Evolutionary conservation across 139 green algal species (phyloP).

Genomic region (Chlorella sorokiniana): DNA sequence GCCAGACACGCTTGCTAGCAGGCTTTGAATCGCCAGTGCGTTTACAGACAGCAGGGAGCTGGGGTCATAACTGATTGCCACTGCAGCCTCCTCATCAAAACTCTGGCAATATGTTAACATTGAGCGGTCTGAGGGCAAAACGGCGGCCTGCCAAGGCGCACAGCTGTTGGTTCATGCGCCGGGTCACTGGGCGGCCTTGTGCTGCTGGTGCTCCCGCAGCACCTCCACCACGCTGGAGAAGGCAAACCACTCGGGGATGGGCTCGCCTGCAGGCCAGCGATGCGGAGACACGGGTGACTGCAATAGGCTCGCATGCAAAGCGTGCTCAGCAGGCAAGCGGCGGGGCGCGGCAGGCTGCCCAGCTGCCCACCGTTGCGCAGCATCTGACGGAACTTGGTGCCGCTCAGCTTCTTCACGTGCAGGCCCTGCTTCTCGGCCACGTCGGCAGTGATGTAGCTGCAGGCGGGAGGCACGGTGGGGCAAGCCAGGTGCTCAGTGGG

Average conservation of each 20-base stretch:
- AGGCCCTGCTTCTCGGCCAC: slow-evolving; percentile 76
- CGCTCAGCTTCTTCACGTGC: slow-evolving; percentile 81
- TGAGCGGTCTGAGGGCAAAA: no score
- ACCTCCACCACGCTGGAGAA: slow-evolving; percentile 95
- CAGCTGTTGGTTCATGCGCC: not conserved
- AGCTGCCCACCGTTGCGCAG: slow-evolving; percentile 54
- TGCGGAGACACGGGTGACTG: not conserved
- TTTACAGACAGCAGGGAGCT: no score
- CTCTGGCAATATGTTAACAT: no score
- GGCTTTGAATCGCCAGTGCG: no score
- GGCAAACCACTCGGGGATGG: slow-evolving; percentile 97
- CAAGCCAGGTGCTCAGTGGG: not conserved
- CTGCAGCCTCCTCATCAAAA: no score
- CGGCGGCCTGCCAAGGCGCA: not conserved
- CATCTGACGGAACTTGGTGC: slow-evolving; percentile 95
- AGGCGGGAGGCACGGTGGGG: not conserved
- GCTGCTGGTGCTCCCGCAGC: slow-evolving; percentile 63
- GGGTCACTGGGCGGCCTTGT: not conserved
- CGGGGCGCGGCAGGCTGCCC: not conserved
- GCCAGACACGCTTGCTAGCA: no score
- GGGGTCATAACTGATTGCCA: no score
- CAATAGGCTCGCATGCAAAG: not conserved
- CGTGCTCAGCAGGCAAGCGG: not conserved
- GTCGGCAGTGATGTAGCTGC: slow-evolving; percentile 68
- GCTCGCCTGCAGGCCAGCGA: slow-evolving; percentile 57